phyloP scores from a whole-genome alignment of 2,329 filamentous ascomycete species.

The Xylaria sp. region DNA sequence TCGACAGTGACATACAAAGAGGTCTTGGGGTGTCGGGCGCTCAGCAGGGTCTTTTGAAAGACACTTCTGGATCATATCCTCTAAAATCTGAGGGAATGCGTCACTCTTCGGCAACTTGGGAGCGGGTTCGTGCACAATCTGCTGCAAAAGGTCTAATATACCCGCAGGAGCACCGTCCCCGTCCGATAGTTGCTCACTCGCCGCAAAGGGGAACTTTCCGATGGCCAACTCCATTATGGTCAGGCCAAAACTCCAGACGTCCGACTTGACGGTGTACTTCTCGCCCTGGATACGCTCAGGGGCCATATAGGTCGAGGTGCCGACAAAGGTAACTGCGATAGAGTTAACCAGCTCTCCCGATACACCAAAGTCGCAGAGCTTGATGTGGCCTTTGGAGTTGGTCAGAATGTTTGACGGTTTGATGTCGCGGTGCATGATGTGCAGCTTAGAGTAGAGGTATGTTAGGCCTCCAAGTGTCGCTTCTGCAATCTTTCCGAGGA shows the following conservation, averaged over 20 bases:
- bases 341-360: constrained; percentile 97
- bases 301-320: constrained; percentile 98
- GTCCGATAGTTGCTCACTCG: constrained; percentile 65
- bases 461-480: constrained; percentile 88
- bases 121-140: constrained; percentile 94
- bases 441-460: constrained; percentile 90
- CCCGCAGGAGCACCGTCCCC: constrained; percentile 81
- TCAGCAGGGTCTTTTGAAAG: constrained; percentile 83
- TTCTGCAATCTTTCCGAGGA: constrained; percentile 95
- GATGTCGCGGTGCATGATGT: constrained; percentile 99
- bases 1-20: constrained; percentile 63
- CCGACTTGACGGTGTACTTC: constrained; percentile 95
- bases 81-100: constrained; percentile 88
- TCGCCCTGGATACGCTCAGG: constrained; percentile 96
- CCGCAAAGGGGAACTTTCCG: constrained; percentile 90
- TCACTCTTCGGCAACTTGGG: constrained; percentile 94
- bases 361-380: constrained; percentile 98
- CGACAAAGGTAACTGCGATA: constrained; percentile 95
- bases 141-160: constrained; percentile 90
- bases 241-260: constrained; percentile 97
- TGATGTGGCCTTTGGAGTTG: constrained; percentile 90
- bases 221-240: constrained; percentile 96
- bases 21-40: constrained; percentile 85
- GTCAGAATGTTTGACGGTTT: constrained; percentile 97
- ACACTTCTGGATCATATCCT: constrained; percentile 97